These are phyloP conservation scores for Coemansia sp. DNA, from an alignment of 192 early-diverging fungal genomes.

Conservation along the genomic window DNA sequence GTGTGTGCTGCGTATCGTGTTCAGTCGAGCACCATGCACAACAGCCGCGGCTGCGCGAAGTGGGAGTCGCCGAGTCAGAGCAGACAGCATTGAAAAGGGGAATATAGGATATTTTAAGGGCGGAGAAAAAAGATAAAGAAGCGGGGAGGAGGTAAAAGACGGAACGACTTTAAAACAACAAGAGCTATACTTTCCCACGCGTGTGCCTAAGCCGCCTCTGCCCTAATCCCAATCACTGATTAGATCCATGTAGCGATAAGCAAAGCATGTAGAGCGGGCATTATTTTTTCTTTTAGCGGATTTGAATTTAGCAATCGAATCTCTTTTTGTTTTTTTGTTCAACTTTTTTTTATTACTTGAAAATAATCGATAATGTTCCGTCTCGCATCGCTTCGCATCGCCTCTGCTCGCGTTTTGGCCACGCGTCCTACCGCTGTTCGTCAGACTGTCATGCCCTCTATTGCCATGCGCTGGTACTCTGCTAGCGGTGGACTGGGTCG, in stretches of 20 bases:
- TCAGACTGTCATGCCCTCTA: background rate
- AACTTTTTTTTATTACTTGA: background rate
- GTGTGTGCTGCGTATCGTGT: slow-evolving; percentile 1
- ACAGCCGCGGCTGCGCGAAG: slow-evolving; percentile 2
- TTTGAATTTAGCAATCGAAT: background rate
- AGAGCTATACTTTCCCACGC: background rate
- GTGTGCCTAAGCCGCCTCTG: background rate
- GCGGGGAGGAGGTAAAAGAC: no score
- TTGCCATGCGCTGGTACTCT: slow-evolving; percentile 73
- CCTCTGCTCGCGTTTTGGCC: slow-evolving; percentile 15
- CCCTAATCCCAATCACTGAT: slow-evolving; percentile 7
- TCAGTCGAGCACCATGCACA: background rate
- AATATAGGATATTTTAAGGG: background rate
- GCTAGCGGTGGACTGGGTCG: slow-evolving; percentile 70
- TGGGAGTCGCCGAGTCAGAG: background rate
- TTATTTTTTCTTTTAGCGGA: background rate
- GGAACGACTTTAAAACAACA: no score
- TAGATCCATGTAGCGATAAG: background rate
- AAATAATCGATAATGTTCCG: slow-evolving; percentile 30
- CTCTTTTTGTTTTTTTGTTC: slow-evolving; percentile 7
- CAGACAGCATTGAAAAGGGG: background rate
- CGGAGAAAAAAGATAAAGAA: background rate
- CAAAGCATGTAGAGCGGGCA: background rate
- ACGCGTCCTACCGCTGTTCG: slow-evolving; percentile 1
- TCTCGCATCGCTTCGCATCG: slow-evolving; percentile 36